A percentile compares a stretch with the other conserved stretches of the same genome.
Conservation (phyloP, 768 basidiomycete species). For the Scleroderma bovista region DNA sequence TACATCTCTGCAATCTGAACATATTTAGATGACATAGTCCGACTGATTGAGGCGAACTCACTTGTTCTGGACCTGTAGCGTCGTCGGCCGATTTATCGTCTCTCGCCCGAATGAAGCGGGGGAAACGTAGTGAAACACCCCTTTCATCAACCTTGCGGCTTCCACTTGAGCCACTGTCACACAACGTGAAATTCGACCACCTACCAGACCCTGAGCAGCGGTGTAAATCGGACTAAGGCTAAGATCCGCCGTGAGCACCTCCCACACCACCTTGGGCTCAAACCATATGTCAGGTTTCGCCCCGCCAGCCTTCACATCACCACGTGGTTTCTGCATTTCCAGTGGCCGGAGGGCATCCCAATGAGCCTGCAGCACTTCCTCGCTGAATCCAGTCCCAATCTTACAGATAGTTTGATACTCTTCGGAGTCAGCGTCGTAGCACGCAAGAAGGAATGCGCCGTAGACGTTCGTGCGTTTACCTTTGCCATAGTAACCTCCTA, state of each 20-base stretch:
- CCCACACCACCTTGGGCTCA: conserved; percentile 96
- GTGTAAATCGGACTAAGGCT: conserved; percentile 95
- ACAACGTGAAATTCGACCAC: conserved; percentile 21
- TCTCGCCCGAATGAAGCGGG: conserved; percentile 85
- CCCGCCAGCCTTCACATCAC: conserved; percentile 84
- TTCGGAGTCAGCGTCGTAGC: conserved; percentile 91
- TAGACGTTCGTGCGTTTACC: conserved; percentile 98
- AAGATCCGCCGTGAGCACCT: conserved; percentile 94
- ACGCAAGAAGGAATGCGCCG: conserved; percentile 95
- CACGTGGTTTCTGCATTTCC: conserved; percentile 61
- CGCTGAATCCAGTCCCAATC: conserved; percentile 97
- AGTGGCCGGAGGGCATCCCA: conserved; percentile 78
- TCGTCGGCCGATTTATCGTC: conserved; percentile 94
- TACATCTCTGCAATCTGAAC: conserved; percentile 90
- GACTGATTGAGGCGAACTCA: conserved; percentile 27
- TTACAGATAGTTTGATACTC: conserved; percentile 98
- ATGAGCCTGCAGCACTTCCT: conserved; percentile 79
- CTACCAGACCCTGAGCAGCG: conserved; percentile 86
- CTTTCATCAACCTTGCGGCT: conserved; percentile 66
- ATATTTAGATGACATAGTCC: background rate
- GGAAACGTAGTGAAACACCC: conserved; percentile 95
- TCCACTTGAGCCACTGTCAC: conserved; percentile 1
- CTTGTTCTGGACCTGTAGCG: conserved; percentile 91
- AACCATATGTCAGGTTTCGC: conserved; percentile 99
- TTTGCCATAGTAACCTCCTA: conserved; percentile 95